Conservation (phyloP, 495 filamentous ascomycete genomes). For the Podospora pseudopauciseta region DNA sequence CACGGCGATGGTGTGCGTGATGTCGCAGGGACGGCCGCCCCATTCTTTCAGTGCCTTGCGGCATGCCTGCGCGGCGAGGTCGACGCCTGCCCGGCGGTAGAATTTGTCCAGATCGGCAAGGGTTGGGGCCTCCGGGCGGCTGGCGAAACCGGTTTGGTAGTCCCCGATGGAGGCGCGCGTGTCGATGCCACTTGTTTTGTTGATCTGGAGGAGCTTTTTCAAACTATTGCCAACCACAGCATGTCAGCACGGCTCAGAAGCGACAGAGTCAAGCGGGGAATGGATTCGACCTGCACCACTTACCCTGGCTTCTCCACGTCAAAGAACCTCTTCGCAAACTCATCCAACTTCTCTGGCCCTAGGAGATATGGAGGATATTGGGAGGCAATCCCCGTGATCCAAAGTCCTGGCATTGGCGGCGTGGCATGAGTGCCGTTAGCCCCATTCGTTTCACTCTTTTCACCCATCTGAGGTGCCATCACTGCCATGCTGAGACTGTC, state of each 20-base stretch:
- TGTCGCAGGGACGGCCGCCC: constrained; percentile 11
- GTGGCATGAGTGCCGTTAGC: too few species aligned
- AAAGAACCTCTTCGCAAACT: too few species aligned
- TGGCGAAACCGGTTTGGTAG: background rate
- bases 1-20: too few species aligned
- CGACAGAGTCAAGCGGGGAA: too few species aligned
- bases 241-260: too few species aligned
- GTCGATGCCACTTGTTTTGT: constrained; percentile 1
- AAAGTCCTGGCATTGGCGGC: constrained; percentile 13
- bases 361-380: constrained; percentile 5
- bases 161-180: background rate
- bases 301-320: too few species aligned
- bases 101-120: background rate
- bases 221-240: background rate
- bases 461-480: too few species aligned
- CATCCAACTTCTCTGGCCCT: background rate
- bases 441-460: too few species aligned
- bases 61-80: constrained; percentile 6
- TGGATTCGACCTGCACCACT: too few species aligned
- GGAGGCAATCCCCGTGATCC: constrained; percentile 36
- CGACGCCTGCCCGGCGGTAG: background rate
- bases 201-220: constrained; percentile 9
- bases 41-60: constrained; percentile 3
- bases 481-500: too few species aligned
- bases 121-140: background rate